Percentiles rank a stretch among this genome's conserved stretches.
phyloP scores from a whole-genome alignment of 257 asterid species.

The Rehmannia glutinosa region DNA sequence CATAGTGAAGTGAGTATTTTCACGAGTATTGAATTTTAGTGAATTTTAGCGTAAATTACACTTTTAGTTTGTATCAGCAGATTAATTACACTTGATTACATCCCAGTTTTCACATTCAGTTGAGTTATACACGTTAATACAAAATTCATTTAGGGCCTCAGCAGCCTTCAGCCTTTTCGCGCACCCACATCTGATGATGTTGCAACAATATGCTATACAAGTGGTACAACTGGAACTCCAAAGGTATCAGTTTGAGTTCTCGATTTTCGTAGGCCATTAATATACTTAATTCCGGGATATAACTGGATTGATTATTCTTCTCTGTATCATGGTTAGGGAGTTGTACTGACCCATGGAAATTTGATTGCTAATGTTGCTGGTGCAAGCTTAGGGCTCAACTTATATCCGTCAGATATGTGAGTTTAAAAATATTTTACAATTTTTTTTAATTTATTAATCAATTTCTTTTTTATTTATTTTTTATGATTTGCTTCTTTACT shows the following conservation, averaged over 20 bases:
- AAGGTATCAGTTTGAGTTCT: conserved; percentile 39
- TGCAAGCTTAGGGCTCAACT: conserved; percentile 32
- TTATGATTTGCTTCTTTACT: too few relatives aligned
- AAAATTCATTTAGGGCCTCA: conserved; percentile 40
- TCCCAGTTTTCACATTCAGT: neutral
- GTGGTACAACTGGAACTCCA: conserved; percentile 90
- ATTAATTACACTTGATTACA: too few relatives aligned
- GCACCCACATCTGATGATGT: conserved; percentile 57
- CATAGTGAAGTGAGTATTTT: conserved; percentile 23
- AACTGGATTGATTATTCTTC: neutral
- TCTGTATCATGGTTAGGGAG: conserved; percentile 46
- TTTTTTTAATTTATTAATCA: neutral
- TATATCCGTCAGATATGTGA: conserved; percentile 66
- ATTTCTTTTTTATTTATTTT: neutral
- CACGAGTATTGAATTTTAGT: too few relatives aligned
- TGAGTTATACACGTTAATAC: neutral
- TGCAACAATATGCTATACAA: conserved; percentile 83
- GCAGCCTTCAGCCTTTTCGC: conserved; percentile 48
- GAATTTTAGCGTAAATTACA: too few relatives aligned
- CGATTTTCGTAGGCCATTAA: too few relatives aligned
- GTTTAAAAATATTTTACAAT: conserved; percentile 10
- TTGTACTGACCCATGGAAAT: conserved; percentile 62
- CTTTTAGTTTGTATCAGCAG: too few relatives aligned
- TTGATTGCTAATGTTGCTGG: conserved; percentile 66
- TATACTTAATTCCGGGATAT: neutral